Percentiles rank a stretch among this genome's conserved stretches.
Conservation (phyloP, 202 grass and related monocot species). For the Musa balbisiana region DNA sequence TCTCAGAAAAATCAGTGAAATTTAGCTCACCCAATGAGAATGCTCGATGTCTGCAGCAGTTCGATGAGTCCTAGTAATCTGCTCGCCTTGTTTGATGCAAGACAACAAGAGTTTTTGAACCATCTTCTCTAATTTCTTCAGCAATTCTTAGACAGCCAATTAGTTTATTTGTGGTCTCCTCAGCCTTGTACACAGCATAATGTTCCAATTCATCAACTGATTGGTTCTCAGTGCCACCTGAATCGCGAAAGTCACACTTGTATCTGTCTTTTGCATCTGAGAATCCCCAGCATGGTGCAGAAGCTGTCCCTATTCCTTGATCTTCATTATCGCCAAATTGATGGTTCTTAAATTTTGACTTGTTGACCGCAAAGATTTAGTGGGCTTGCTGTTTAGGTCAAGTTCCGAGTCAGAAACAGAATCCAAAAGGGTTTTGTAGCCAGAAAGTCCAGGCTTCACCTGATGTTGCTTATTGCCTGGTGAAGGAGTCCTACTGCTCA, state of each 20-base stretch:
- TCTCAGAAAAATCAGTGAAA: too few relatives aligned
- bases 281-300: neutral
- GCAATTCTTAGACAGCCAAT: slow-evolving; percentile 22
- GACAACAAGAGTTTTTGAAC: slow-evolving; percentile 13
- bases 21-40: neutral
- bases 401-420: slow-evolving; percentile 24
- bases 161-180: slow-evolving; percentile 20
- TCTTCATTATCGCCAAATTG: neutral
- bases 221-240: slow-evolving; percentile 20
- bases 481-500: slow-evolving; percentile 4
- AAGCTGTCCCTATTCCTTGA: neutral
- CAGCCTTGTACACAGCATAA: slow-evolving; percentile 11
- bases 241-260: slow-evolving; percentile 17
- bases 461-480: neutral
- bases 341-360: neutral
- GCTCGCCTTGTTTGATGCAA: slow-evolving; percentile 25
- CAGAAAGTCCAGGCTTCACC: neutral
- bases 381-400: neutral
- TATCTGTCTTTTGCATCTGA: slow-evolving; percentile 11
- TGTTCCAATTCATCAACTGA: slow-evolving; percentile 17
- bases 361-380: neutral
- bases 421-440: slow-evolving; percentile 15
- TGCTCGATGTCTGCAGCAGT: slow-evolving; percentile 22
- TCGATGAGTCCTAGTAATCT: slow-evolving; percentile 21
- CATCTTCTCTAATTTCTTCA: slow-evolving; percentile 30